These are phyloP conservation scores for Tubosaeta sp. DNA, from an alignment of 768 basidiomycete genomes.

Conservation along the genomic window DNA sequence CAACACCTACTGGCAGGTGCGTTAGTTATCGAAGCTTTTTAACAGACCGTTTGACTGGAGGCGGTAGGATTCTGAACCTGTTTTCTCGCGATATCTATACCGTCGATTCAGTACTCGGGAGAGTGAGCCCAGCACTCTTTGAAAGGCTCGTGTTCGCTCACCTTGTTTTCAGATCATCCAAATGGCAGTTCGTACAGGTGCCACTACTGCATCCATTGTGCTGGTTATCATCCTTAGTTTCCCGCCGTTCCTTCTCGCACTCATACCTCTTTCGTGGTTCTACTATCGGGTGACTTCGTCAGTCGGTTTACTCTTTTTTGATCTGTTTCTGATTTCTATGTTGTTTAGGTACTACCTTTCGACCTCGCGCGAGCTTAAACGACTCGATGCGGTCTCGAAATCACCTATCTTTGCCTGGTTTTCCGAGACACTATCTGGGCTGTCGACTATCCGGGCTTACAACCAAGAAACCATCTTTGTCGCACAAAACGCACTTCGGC, in stretches of 20 bases:
- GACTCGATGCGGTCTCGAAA: constrained; percentile 82
- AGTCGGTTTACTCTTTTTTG: constrained; percentile 15
- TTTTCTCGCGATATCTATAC: background rate
- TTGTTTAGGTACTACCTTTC: constrained; percentile 73
- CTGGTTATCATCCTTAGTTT: constrained; percentile 77
- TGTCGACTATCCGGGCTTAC: constrained; percentile 83
- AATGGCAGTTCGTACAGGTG: constrained; percentile 61
- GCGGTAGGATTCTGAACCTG: constrained; percentile 51
- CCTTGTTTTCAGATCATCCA: constrained; percentile 47
- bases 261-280: constrained; percentile 74
- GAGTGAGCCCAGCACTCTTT: background rate
- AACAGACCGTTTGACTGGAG: background rate
- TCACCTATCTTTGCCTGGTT: constrained; percentile 93
- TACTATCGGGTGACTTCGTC: constrained; percentile 80
- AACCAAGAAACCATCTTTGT: constrained; percentile 65
- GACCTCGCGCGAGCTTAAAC: constrained; percentile 84
- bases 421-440: constrained; percentile 69
- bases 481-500: constrained; percentile 61
- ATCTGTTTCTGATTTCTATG: background rate
- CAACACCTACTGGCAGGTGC: constrained; percentile 80
- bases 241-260: constrained; percentile 73
- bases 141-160: no score
- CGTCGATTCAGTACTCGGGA: background rate
- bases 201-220: constrained; percentile 56
- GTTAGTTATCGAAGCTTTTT: constrained; percentile 7